Base-by-base conservation (phyloP, 495 filamentous ascomycete genomes). In the Tuber melanosporum region DNA sequence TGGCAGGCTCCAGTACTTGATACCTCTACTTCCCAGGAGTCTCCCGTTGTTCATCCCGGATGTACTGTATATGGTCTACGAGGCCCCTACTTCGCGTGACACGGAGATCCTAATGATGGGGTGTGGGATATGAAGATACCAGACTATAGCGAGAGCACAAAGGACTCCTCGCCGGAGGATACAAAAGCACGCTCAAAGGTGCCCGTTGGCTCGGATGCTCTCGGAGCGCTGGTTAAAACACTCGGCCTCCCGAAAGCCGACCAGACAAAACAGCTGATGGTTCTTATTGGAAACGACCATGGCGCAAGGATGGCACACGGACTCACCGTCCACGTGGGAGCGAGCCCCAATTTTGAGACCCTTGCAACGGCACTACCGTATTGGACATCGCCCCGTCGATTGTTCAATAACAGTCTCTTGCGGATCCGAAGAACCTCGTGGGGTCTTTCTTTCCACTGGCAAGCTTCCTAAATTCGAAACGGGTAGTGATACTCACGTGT, bases 371-470 rank as follows among this genome's bases (percentile, higher is more conserved):
- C 83, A 20, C 71, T 32, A 32, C 32, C 32, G 32, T 89, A 12
- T 72, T 88, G 3, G 88, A 89, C 76, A 87, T 89, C 73, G 83
- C 88, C n/a, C 88, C 86, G 9, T 87, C 85, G 10, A 78, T 82
- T 20, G 84, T 79, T 20, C 85, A 86, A 78, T 88, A 85, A 84
- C 70, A 79, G 57, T 75, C 79, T 1, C 81, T 85, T 42, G 71
- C 71, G 0, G 73, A 84, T 36, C 82, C 85, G 9, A 52, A 52
- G 20, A 77, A 83, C 39, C 77, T 81, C 36, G 78, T 78, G 12
- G 82, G 77, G 1, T 85, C 84, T 69, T 88, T 85, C 84, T 69
- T 88, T 86, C 83, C 87, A 89, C 81, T 89, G 87, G 88, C 80
- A 81, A 26, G 62, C 5, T n/a, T 46, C 52, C 46, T 43, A 9